These are phyloP conservation scores for Alternaria consortialis DNA, from an alignment of 2,329 filamentous ascomycete genomes.

Conservation along the genomic window DNA sequence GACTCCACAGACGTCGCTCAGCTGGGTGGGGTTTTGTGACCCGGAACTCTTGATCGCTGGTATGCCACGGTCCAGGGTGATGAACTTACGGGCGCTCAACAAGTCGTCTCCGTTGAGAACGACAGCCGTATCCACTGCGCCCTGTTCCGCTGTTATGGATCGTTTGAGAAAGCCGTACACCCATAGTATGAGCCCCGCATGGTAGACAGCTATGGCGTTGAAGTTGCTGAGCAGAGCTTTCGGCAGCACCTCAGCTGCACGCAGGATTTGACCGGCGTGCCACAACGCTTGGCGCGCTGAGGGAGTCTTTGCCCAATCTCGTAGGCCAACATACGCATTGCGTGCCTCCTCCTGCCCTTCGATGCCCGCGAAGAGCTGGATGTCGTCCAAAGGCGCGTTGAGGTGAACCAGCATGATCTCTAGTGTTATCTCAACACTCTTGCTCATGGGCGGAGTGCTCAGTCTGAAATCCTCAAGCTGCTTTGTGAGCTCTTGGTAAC, in stretches of 20 bases:
- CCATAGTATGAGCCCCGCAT: constrained; percentile 74
- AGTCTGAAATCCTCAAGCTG: constrained; percentile 63
- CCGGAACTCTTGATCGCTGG: constrained; percentile 57
- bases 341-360: constrained; percentile 72
- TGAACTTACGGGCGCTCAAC: constrained; percentile 64
- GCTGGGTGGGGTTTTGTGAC: constrained; percentile 35
- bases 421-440: constrained; percentile 45
- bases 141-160: constrained; percentile 36
- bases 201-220: constrained; percentile 73
- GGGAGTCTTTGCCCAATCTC: constrained; percentile 65
- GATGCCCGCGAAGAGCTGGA: constrained; percentile 73
- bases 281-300: constrained; percentile 69
- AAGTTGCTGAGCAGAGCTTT: constrained; percentile 68
- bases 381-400: constrained; percentile 70
- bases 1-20: constrained; percentile 66
- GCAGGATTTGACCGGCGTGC: constrained; percentile 73
- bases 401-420: constrained; percentile 69
- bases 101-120: constrained; percentile 67
- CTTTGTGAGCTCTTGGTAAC: constrained; percentile 66
- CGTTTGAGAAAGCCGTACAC: constrained; percentile 67
- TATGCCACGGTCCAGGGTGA: constrained; percentile 64
- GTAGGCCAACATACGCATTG: constrained; percentile 65
- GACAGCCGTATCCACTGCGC: constrained; percentile 39
- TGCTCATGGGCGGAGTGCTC: constrained; percentile 53
- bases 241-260: constrained; percentile 66